phyloP scores from a whole-genome alignment of 805 yeast genomes.

The Starmerella bombi region DNA sequence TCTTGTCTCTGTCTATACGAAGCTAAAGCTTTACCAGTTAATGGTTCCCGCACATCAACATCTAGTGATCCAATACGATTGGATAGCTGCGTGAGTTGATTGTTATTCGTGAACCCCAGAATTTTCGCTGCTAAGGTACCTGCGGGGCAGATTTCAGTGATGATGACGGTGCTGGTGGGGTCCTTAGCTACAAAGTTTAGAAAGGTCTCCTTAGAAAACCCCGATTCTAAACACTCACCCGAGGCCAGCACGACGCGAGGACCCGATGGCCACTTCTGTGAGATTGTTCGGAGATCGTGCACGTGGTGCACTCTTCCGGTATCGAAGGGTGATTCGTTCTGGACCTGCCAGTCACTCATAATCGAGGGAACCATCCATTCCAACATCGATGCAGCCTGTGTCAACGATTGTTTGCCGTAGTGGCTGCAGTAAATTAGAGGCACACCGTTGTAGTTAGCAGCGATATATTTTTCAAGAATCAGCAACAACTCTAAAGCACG shows the following conservation, averaged over 20 bases:
- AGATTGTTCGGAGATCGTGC: constrained; percentile 30
- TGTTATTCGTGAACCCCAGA: constrained; percentile 23
- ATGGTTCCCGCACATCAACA: constrained; percentile 20
- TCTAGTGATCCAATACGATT: constrained; percentile 6
- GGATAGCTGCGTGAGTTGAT: constrained; percentile 8
- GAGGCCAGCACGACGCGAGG: constrained; percentile 74
- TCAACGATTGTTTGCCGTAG: constrained; percentile 62
- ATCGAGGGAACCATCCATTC: constrained; percentile 93
- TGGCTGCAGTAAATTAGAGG: constrained; percentile 69
- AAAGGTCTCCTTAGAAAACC: constrained; percentile 36
- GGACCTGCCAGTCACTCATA: constrained; percentile 71
- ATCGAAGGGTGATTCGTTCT: constrained; percentile 69
- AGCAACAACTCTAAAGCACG: constrained; percentile 69
- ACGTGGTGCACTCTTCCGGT: constrained; percentile 45
- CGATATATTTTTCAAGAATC: constrained; percentile 54
- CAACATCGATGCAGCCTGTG: constrained; percentile 75
- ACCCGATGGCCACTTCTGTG: constrained; percentile 16
- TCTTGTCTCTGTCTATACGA: constrained; percentile 21
- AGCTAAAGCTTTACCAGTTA: constrained; percentile 28
- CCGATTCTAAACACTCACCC: constrained; percentile 50
- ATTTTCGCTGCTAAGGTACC: constrained; percentile 40
- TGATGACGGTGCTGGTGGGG: constrained; percentile 53
- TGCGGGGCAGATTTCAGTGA: constrained; percentile 52
- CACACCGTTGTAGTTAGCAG: constrained; percentile 30
- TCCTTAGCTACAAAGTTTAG: constrained; percentile 40